These are phyloP conservation scores for Solanum arcanum DNA, from an alignment of 257 asterid genomes.

Conservation along the genomic window DNA sequence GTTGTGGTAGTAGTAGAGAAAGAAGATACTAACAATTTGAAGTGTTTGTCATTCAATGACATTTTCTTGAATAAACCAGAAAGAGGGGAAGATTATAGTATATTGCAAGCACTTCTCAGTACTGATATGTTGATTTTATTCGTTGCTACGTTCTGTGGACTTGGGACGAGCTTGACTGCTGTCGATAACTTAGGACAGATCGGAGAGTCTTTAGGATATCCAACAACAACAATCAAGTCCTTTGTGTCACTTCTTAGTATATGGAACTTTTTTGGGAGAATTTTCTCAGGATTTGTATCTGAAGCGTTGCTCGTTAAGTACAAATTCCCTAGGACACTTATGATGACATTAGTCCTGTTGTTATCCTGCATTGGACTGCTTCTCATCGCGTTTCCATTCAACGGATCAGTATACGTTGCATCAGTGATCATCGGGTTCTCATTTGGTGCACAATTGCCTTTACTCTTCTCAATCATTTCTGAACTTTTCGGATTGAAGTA, in stretches of 20 bases:
- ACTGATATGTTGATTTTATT: slow-evolving; percentile 47
- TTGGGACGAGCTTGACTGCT: slow-evolving; percentile 66
- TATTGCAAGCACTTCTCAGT: slow-evolving; percentile 61
- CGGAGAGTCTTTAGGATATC: slow-evolving; percentile 68
- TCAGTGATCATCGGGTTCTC: slow-evolving; percentile 70
- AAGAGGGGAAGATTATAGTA: slow-evolving; percentile 68
- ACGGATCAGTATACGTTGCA: slow-evolving; percentile 52
- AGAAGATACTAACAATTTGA: not conserved
- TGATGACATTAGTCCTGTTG: slow-evolving; percentile 60
- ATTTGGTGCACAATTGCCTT: slow-evolving; percentile 63
- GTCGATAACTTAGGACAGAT: slow-evolving; percentile 76
- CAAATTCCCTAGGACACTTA: slow-evolving; percentile 57
- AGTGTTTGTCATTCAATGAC: slow-evolving; percentile 9
- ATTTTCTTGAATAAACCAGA: slow-evolving; percentile 47
- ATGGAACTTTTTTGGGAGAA: slow-evolving; percentile 77
- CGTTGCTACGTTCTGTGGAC: slow-evolving; percentile 59
- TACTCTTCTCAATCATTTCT: slow-evolving; percentile 48
- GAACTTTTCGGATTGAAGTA: slow-evolving; percentile 66
- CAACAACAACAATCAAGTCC: slow-evolving; percentile 45
- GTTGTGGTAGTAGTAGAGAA: not conserved
- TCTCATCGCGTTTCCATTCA: slow-evolving; percentile 55
- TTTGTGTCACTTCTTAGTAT: slow-evolving; percentile 64
- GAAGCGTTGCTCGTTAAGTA: slow-evolving; percentile 35
- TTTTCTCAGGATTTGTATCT: slow-evolving; percentile 63
- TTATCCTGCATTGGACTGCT: slow-evolving; percentile 53